phyloP scores from a whole-genome alignment of 495 filamentous ascomycete species.

The Neurospora sp. region DNA sequence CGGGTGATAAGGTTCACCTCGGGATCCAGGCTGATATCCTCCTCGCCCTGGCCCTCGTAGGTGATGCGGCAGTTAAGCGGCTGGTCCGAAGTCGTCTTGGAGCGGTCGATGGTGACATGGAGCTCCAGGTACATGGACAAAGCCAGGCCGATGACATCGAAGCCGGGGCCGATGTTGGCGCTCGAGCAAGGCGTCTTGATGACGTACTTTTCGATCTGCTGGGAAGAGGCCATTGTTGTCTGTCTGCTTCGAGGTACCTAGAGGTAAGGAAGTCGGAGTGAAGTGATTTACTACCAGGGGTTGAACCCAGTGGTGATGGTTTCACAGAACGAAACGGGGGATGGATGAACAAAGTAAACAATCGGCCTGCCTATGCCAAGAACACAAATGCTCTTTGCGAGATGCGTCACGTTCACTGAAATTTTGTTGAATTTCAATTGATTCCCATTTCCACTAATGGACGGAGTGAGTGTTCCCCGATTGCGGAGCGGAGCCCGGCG shows the following conservation, averaged over 20 bases:
- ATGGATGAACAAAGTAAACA: background rate
- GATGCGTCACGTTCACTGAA: background rate
- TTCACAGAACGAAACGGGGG: background rate
- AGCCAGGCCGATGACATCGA: slow-evolving; percentile 93
- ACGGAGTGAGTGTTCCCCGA: background rate
- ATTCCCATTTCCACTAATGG: background rate
- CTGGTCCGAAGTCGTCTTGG: slow-evolving; percentile 38
- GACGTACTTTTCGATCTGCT: slow-evolving; percentile 39
- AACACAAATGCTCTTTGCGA: background rate
- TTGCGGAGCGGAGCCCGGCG: background rate
- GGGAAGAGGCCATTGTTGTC: slow-evolving; percentile 5
- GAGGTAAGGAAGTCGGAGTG: background rate
- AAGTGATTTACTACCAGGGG: background rate
- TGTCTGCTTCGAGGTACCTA: background rate
- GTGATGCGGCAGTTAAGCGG: slow-evolving; percentile 81
- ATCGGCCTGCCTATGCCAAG: background rate
- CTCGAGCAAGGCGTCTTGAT: slow-evolving; percentile 77
- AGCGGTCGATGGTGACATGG: slow-evolving; percentile 56
- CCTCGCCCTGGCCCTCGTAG: slow-evolving; percentile 76
- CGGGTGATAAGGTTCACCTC: slow-evolving; percentile 85
- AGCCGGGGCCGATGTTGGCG: slow-evolving; percentile 92
- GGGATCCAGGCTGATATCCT: slow-evolving; percentile 64
- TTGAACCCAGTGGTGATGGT: background rate
- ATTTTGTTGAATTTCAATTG: background rate
- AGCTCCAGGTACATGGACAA: slow-evolving; percentile 86